A percentile compares a stretch with the other conserved stretches of the same genome.
phyloP scores from a whole-genome alignment of 495 filamentous ascomycete genomes.

The Talaromyces borbonicus region DNA sequence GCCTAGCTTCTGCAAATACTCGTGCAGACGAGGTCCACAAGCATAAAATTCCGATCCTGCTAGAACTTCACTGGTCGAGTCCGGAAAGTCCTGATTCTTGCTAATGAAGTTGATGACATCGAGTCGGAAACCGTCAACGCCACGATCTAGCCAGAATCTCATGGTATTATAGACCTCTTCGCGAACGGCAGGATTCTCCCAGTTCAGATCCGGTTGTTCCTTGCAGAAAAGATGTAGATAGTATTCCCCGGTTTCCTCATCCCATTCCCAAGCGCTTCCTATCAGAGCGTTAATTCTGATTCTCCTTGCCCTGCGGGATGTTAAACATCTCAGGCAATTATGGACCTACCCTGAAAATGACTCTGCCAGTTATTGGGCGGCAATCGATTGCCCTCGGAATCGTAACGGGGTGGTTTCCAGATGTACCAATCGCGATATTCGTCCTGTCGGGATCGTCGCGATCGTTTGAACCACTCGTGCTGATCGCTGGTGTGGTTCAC shows the following conservation, averaged over 20 bases:
- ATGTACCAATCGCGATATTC: constrained; percentile 65
- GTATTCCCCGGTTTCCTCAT: constrained; percentile 55
- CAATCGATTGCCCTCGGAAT: constrained; percentile 45
- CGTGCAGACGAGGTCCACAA: constrained; percentile 57
- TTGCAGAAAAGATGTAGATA: constrained; percentile 59
- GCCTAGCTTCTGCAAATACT: constrained; percentile 52
- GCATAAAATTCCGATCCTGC: constrained; percentile 49
- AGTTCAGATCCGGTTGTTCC: constrained; percentile 66
- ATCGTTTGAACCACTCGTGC: constrained; percentile 66
- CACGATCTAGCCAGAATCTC: constrained; percentile 62
- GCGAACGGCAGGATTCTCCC: constrained; percentile 53
- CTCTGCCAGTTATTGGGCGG: constrained; percentile 65
- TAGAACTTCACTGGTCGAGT: constrained; percentile 53
- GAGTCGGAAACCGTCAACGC: constrained; percentile 60
- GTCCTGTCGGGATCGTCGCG: constrained; percentile 45
- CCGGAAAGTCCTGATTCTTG: constrained; percentile 50
- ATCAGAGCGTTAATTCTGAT: neutral
- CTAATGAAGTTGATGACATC: constrained; percentile 59
- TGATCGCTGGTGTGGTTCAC: constrained; percentile 75
- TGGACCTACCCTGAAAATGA: constrained; percentile 41
- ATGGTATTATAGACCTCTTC: constrained; percentile 58
- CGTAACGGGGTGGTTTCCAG: constrained; percentile 53
- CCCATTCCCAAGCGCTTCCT: constrained; percentile 57
- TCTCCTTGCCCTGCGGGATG: neutral
- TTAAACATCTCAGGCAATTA: neutral